Conservation (phyloP, 805 yeast species). For the Yueomyces sp. region DNA sequence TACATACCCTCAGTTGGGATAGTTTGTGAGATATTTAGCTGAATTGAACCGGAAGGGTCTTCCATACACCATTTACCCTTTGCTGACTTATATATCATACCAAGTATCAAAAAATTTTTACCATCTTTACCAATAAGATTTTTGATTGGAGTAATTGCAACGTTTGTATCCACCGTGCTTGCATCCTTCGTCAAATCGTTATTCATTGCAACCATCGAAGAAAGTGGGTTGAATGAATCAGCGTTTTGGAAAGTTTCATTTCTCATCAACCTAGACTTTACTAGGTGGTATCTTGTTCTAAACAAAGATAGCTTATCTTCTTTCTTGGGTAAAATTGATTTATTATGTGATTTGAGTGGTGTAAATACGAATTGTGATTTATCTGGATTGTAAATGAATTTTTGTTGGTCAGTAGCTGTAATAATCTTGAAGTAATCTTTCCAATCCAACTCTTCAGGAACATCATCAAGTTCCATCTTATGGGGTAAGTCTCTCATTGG, state of each 20-base stretch:
- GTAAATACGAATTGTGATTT: slow-evolving; percentile 47
- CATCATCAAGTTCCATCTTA: background rate
- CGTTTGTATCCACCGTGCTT: slow-evolving; percentile 4
- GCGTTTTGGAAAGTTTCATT: slow-evolving; percentile 54
- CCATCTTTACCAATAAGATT: slow-evolving; percentile 81
- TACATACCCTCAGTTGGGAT: slow-evolving; percentile 51
- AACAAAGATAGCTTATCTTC: slow-evolving; percentile 29
- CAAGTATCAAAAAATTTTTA: slow-evolving; percentile 60
- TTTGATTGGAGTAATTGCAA: slow-evolving; percentile 56
- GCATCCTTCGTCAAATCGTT: slow-evolving; percentile 6
- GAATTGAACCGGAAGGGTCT: slow-evolving; percentile 67
- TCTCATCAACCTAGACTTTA: slow-evolving; percentile 60
- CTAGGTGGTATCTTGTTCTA: slow-evolving; percentile 42
- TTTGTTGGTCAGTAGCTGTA: slow-evolving; percentile 51
- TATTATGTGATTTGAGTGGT: slow-evolving; percentile 15
- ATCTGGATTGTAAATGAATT: slow-evolving; percentile 43
- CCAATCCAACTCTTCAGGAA: slow-evolving; percentile 40
- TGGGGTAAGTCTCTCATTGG: slow-evolving; percentile 4
- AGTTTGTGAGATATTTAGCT: slow-evolving; percentile 50
- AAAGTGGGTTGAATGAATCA: slow-evolving; percentile 23
- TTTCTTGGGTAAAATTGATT: slow-evolving; percentile 25
- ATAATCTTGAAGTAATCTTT: slow-evolving; percentile 55
- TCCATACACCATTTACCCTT: slow-evolving; percentile 66
- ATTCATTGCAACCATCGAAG: slow-evolving; percentile 18
- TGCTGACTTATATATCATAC: slow-evolving; percentile 49